Base-by-base conservation (phyloP, 2,329 filamentous ascomycete genomes). In the Diplocarpon mali region DNA sequence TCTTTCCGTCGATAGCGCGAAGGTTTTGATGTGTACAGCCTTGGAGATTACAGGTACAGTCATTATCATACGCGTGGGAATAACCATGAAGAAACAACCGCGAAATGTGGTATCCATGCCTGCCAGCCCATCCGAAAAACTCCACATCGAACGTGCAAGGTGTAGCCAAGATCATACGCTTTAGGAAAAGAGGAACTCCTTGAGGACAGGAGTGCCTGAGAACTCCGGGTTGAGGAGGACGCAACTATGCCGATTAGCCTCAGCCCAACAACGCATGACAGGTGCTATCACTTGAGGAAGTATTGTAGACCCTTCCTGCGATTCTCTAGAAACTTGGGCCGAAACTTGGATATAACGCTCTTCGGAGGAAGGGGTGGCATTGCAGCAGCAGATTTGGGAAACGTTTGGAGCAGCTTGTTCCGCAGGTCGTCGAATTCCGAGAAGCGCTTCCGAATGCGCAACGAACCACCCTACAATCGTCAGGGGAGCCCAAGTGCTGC, bases 221-320 rank as follows among this genome's bases (percentile, higher is more conserved):
- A 95, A 95, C 63, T 95, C 88, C 0, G 90, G 90, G 63, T 95
- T 95, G 27, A 95, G 68, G 53, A 96, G 67, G 49, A 95, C 81
- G 66, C 89, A 95, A 61, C 87, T 94, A 60, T 45, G 41, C 31
- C 38, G 13, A 38, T 51, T 37, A 55, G 48, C 36, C 15, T 31
- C 31, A 39, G 36, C 15, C 32, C 10, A 42, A 34, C 34, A 34
- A 13, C 27, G 12, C 35, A 27, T 37, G 17, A 30, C 15, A 41
- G 31, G 9, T 17, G 30, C 14, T 70, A 83, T 49, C 68, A 94
- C 88, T 94, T 94, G 44, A 98, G 68, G 62, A 96, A 98, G 62
- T 96, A 95, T 60, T 86, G 81, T 47, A 98, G 69, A 5, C 89
- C 90, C 35, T 78, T 73, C 54, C 86, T 79, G 58, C 92, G 75